A percentile compares a stretch with the other conserved stretches of the same genome.
These are phyloP conservation scores for Metarhizium humberi DNA, from an alignment of 2,329 filamentous ascomycete species.

Conservation along the genomic window DNA sequence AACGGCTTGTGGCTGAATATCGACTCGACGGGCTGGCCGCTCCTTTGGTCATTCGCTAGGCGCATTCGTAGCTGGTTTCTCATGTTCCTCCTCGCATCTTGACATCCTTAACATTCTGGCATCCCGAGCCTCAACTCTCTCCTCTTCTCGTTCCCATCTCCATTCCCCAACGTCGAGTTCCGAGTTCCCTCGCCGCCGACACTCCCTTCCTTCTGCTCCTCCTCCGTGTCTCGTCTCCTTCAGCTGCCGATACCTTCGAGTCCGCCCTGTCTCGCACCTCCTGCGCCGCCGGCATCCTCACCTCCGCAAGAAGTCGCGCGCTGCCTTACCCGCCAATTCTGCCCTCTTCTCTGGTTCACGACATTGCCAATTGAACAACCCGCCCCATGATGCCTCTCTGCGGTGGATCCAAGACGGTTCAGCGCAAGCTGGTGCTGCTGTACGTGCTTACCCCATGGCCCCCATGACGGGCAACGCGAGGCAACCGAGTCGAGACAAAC, in stretches of 20 bases:
- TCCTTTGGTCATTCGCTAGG: not conserved
- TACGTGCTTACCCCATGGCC: conserved; percentile 25
- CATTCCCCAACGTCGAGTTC: no score
- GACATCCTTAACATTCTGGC: no score
- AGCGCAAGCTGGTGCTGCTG: conserved; percentile 94
- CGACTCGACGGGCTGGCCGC: not conserved
- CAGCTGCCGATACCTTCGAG: not conserved
- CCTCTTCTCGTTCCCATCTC: not conserved
- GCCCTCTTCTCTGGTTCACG: not conserved
- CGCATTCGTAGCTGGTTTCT: not conserved
- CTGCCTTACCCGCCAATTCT: not conserved
- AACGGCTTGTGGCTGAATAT: not conserved
- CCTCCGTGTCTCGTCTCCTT: not conserved
- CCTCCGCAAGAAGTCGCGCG: not conserved
- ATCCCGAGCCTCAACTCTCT: not conserved
- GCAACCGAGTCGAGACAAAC: not conserved
- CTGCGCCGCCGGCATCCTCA: not conserved
- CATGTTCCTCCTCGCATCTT: not conserved
- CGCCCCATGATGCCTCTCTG: conserved; percentile 31
- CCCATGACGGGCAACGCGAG: conserved; percentile 6
- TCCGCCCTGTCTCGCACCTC: not conserved
- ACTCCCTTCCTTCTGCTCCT: not conserved
- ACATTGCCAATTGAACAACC: not conserved
- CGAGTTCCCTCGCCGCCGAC: not conserved
- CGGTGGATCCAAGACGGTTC: conserved; percentile 72